phyloP scores from a whole-genome alignment of 345 rosid species.

The Brassica juncea region DNA sequence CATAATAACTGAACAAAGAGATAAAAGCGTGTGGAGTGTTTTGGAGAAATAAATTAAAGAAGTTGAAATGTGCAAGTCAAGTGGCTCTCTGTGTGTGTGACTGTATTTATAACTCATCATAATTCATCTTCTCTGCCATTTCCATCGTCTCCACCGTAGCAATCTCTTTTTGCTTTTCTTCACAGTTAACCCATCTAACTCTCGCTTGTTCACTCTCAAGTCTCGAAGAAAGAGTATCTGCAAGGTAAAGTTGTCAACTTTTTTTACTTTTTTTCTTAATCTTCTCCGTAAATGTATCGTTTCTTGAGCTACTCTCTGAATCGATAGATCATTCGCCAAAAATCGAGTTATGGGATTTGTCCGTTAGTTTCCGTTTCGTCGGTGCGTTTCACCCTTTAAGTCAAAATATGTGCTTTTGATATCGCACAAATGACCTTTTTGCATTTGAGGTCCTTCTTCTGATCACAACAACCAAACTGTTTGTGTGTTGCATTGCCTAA shows the following conservation, averaged over 20 bases:
- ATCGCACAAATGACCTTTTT: background rate
- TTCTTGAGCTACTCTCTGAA: background rate
- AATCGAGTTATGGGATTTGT: background rate
- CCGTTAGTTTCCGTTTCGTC: background rate
- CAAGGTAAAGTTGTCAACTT: conserved; percentile 31
- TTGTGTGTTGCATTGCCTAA: background rate
- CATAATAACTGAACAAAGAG: conserved; percentile 11
- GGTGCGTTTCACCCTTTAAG: background rate
- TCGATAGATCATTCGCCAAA: background rate
- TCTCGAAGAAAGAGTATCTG: background rate
- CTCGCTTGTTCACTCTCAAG: conserved; percentile 15
- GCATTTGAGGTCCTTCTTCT: background rate
- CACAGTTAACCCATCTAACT: too few relatives aligned
- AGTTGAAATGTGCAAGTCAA: conserved; percentile 30
- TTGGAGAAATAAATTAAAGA: conserved; percentile 29
- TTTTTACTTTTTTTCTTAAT: background rate
- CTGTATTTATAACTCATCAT: conserved; percentile 12
- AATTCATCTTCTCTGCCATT: conserved; percentile 11
- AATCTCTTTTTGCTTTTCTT: conserved; percentile 14
- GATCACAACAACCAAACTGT: background rate
- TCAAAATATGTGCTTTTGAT: background rate
- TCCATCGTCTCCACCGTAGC: conserved; percentile 16
- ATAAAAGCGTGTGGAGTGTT: conserved; percentile 17
- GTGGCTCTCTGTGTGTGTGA: background rate
- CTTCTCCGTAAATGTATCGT: too few relatives aligned